Conservation (phyloP, 108 stramenopile genomes). For the Seminavis robusta region DNA sequence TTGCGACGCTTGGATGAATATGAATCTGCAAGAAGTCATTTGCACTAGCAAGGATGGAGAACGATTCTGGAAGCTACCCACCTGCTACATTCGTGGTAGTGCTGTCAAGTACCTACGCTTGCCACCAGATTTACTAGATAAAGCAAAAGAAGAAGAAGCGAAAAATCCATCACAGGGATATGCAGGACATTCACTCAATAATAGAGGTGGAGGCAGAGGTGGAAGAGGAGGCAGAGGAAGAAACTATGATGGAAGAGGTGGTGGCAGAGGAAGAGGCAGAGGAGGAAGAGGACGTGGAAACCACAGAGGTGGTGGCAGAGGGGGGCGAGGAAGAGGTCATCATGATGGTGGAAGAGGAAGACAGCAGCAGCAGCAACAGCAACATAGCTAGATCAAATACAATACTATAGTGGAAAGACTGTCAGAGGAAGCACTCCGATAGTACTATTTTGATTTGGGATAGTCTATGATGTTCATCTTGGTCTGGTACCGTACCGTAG, state of each 20-base stretch:
- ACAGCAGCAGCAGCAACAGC: neutral
- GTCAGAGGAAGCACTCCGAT: no score
- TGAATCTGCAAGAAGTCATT: slow-evolving; percentile 95
- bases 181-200: no score
- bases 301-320: slow-evolving; percentile 15
- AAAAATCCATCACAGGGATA: slow-evolving; percentile 24
- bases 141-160: slow-evolving; percentile 65
- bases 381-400: neutral
- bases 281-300: slow-evolving; percentile 28
- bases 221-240: slow-evolving; percentile 50
- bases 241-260: slow-evolving; percentile 6
- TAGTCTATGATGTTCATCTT: neutral
- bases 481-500: no score
- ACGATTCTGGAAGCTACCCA: slow-evolving; percentile 92
- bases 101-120: slow-evolving; percentile 95
- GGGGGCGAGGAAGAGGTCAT: slow-evolving; percentile 9
- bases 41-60: slow-evolving; percentile 93
- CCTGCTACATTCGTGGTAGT: slow-evolving; percentile 96
- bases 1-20: slow-evolving; percentile 98
- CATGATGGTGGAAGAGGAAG: slow-evolving; percentile 6
- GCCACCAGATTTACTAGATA: slow-evolving; percentile 89
- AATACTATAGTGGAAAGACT: neutral
- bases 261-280: slow-evolving; percentile 26
- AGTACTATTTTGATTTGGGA: neutral
- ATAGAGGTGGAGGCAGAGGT: slow-evolving; percentile 50